phyloP scores from a whole-genome alignment of 208 protist species.

The Leptomonas seymouri region DNA sequence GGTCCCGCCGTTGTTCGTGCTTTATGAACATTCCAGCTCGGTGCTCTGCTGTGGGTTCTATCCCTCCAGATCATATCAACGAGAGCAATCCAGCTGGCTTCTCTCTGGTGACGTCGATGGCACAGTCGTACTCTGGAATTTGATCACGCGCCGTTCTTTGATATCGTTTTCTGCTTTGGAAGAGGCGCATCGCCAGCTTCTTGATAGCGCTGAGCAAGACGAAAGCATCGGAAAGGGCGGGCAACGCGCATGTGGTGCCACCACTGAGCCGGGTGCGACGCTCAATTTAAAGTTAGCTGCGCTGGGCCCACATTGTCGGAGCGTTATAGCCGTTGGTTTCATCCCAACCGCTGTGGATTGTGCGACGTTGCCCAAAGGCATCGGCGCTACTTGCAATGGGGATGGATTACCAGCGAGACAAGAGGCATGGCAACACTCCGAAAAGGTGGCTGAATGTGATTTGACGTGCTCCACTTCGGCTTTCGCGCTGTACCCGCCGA shows the following conservation, averaged over 20 bases:
- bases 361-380: background rate
- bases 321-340: slow-evolving; percentile 33
- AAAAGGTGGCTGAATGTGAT: background rate
- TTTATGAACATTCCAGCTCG: slow-evolving; percentile 54
- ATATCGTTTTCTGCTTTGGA: slow-evolving; percentile 40
- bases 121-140: slow-evolving; percentile 71
- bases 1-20: slow-evolving; percentile 62
- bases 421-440: background rate
- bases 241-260: background rate
- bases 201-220: background rate
- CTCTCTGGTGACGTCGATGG: slow-evolving; percentile 77
- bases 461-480: background rate
- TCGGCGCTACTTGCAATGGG: background rate
- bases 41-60: slow-evolving; percentile 72
- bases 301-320: slow-evolving; percentile 21
- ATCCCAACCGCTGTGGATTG: slow-evolving; percentile 3
- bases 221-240: background rate
- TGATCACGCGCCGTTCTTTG: slow-evolving; percentile 50
- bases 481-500: background rate
- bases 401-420: background rate
- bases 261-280: background rate
- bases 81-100: slow-evolving; percentile 45
- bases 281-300: background rate
- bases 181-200: slow-evolving; percentile 12
- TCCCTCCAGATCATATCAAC: slow-evolving; percentile 10